Conservation (phyloP, 192 early-diverging fungal species). For the Backusella macrospora region DNA sequence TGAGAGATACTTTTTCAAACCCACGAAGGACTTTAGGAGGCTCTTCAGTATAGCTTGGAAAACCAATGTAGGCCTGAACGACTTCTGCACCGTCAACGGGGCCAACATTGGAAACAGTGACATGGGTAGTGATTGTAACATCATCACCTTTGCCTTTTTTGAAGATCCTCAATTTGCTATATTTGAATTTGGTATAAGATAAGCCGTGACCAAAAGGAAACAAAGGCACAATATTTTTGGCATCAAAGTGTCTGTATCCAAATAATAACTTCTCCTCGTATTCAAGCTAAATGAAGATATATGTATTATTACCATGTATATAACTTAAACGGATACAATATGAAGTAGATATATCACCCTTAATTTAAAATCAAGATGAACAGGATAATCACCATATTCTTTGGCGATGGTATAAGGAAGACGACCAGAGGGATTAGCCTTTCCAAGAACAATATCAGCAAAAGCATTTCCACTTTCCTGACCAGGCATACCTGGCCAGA, state of each 20-base stretch:
- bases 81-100: constrained; percentile 37
- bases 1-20: constrained; percentile 35
- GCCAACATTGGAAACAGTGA: constrained; percentile 41
- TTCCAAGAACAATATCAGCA: constrained; percentile 68
- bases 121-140: constrained; percentile 22
- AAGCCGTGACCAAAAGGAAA: constrained; percentile 65
- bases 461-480: constrained; percentile 69
- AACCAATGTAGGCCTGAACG: constrained; percentile 43
- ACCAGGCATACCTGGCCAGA: constrained; percentile 62
- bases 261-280: constrained; percentile 61
- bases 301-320: no score
- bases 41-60: constrained; percentile 28
- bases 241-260: constrained; percentile 59
- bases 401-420: constrained; percentile 68
- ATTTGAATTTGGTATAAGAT: constrained; percentile 66
- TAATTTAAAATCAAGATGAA: background rate
- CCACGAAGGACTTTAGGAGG: constrained; percentile 22
- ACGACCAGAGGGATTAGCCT: constrained; percentile 61
- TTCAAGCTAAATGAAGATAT: constrained; percentile 37
- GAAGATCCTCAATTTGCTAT: constrained; percentile 36
- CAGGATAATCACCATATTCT: constrained; percentile 46
- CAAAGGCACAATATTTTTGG: constrained; percentile 51
- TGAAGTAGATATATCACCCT: background rate
- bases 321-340: no score
- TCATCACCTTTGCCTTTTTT: background rate